Base-by-base conservation (phyloP, 140 eudicot genomes). In the Ambrosia hybrid region DNA sequence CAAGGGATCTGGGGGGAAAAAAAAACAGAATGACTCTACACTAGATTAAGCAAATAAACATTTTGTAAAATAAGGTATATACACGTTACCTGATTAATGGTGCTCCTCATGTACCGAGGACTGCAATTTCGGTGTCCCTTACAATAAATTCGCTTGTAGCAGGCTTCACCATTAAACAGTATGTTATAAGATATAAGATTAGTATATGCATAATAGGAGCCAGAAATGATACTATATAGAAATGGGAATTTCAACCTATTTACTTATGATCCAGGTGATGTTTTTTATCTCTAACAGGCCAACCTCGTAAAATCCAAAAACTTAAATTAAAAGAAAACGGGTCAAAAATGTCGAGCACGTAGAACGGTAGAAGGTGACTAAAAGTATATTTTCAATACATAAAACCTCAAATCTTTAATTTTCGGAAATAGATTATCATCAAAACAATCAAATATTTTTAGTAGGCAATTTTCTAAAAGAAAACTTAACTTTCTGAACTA, bases 101-200 rank as follows among this genome's bases (percentile, higher is more conserved):
- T 89, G 70, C 96, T 81, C 79, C 98, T 81, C 88, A 89, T 83
- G 88, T 84, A 85, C 64, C 98, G 94, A 6, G 98, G 98, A 81
- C 98, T 92, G 91, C 96, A 89, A 75, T 92, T 92, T 96, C 98
- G 6, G 96, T 92, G 78, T 89, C 98, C 70, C 79, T 85, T 30
- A 82, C 90, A 70, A 92, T 85, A 82, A 84, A 89, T 21, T 92
- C 95, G 49, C 90, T 83, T 59, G 98, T 86, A 70, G 98, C 98
- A 79, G 98, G 94, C 98, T 92, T 74, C 81, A 72, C 41, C 52
- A 13, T 6, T 13, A 7, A 41, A 79, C 9, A 58, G 68, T 36
- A 76, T 57, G 59, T 67, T 10, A 74, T 41, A 6, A 77, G 12
- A 46, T n/a, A 67, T 49, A 72, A 14, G 56, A 56, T 21, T 21